Base-by-base conservation (phyloP, 805 yeast species). In the Sungouiella thailandica region DNA sequence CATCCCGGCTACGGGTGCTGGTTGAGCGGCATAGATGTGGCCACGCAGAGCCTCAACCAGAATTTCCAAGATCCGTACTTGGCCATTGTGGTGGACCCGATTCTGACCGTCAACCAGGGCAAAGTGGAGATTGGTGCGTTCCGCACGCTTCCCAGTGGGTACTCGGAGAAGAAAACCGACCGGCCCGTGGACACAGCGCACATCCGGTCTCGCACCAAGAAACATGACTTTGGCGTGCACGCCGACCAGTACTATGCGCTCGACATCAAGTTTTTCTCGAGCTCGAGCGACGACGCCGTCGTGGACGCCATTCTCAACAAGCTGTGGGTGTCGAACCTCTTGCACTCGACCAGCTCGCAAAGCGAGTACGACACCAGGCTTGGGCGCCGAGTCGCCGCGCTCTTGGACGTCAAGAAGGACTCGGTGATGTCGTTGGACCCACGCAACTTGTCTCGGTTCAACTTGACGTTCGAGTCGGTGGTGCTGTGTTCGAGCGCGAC, bases 1-100 rank as follows among this genome's bases (percentile, higher is more conserved):
- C 98, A 90, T 57, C 98, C 98, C 0, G 96, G 96, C 0, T 90
- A 88, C 57, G 97, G 96, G 12, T 89, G 97, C 56, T 90, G 97
- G 96, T 60, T 90, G 28, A 80, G 93, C 35, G 94, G 93, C 4
- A 87, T 90, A 25, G 97, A 90, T 58, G 95, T 93, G 22, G 80
- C 84, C 28, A 90, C 97, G 0, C 97, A 90, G 54, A 58, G 68
- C 15, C 70, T 87, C 52, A 87, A 89, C 49, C 97, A 88, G 58
- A 77, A 74, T 37, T 87, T 79, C 52, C 96, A 88, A 55, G 97
- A 88, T 49, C 97, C 97, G 1, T 88, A 84, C 52, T 65, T 88
- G 37, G 96, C 96, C 0, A 65, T 88, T 19, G 96, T 88, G 6
- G 72, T 89, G 32, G 97, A 88, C 58, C 96, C 96, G 0, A 71